A percentile compares a stretch with the other conserved stretches of the same genome.
phyloP scores from a whole-genome alignment of 1,284 basidiomycete genomes.

The Pisolithus thermaeus region DNA sequence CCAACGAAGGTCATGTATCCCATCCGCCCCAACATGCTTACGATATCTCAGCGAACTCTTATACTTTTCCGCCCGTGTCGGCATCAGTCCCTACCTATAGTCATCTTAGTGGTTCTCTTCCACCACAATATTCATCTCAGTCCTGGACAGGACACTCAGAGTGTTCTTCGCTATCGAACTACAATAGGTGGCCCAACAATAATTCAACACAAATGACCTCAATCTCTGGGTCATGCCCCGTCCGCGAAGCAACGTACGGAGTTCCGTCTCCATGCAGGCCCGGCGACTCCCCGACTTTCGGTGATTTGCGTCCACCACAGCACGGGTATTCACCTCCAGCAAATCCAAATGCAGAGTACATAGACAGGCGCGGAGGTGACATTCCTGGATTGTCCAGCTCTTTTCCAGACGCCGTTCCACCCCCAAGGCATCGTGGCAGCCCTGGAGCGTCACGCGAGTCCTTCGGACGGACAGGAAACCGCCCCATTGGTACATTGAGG shows the following conservation, averaged over 20 bases:
- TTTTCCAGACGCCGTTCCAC: conserved; percentile 51
- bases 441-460: conserved; percentile 30
- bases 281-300: conserved; percentile 23
- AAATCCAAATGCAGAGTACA: conserved; percentile 37
- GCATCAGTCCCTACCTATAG: conserved; percentile 23
- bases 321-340: conserved; percentile 33
- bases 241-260: conserved; percentile 27
- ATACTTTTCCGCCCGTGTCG: conserved; percentile 30
- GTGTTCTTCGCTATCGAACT: conserved; percentile 28
- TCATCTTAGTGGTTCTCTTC: conserved; percentile 19
- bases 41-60: conserved; percentile 23
- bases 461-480: conserved; percentile 38
- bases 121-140: conserved; percentile 41
- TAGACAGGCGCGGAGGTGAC: conserved; percentile 29
- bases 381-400: conserved; percentile 19
- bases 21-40: conserved; percentile 33
- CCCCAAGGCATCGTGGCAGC: conserved; percentile 55
- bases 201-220: conserved; percentile 30
- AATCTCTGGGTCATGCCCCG: conserved; percentile 21
- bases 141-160: conserved; percentile 44
- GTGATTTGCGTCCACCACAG: conserved; percentile 22
- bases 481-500: conserved; percentile 67
- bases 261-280: conserved; percentile 16
- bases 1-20: conserved; percentile 35
- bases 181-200: conserved; percentile 35